These are phyloP conservation scores for Platanus orientalis DNA, from an alignment of 164 flowering plant genomes.

Conservation along the genomic window DNA sequence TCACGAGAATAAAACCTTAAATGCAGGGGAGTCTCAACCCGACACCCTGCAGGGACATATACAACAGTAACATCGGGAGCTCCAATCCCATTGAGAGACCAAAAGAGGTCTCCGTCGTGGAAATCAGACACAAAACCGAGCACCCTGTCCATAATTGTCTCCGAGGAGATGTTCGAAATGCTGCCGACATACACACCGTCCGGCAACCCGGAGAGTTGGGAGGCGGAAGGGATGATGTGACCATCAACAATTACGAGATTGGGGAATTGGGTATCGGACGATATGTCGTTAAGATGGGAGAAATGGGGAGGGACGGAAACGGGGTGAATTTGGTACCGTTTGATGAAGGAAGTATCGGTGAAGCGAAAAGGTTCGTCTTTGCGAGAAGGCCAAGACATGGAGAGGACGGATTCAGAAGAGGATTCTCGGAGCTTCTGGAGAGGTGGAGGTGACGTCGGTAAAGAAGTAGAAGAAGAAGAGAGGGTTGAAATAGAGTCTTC, in stretches of 20 bases:
- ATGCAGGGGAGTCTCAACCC: conserved; percentile 44
- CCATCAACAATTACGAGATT: conserved; percentile 62
- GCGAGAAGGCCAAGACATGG: conserved; percentile 76
- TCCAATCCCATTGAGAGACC: conserved; percentile 87
- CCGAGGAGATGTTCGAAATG: conserved; percentile 28
- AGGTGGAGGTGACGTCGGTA: conserved; percentile 30
- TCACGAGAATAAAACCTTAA: conserved; percentile 50
- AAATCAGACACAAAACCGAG: conserved; percentile 33
- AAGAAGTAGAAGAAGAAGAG: conserved; percentile 24
- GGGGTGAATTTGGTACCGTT: conserved; percentile 48
- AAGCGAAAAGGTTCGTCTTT: conserved; percentile 82
- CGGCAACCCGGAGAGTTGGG: conserved; percentile 36
- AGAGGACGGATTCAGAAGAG: conserved; percentile 61
- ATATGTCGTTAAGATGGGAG: conserved; percentile 1
- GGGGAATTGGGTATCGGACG: conserved; percentile 32
- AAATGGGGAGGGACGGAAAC: conserved; percentile 23
- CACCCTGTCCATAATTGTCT: conserved; percentile 35
- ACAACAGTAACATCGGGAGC: conserved; percentile 72
- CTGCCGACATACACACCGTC: conserved; percentile 62
- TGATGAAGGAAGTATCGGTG: conserved; percentile 77
- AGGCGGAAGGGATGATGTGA: conserved; percentile 27
- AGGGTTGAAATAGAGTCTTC: conserved; percentile 56
- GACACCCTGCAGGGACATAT: conserved; percentile 67
- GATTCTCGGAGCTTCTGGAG: conserved; percentile 64
- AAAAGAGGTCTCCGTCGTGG: conserved; percentile 68